Evolutionary conservation across 2,329 filamentous ascomycete species (phyloP).

Genomic region (Pseudocercospora fuligena): DNA sequence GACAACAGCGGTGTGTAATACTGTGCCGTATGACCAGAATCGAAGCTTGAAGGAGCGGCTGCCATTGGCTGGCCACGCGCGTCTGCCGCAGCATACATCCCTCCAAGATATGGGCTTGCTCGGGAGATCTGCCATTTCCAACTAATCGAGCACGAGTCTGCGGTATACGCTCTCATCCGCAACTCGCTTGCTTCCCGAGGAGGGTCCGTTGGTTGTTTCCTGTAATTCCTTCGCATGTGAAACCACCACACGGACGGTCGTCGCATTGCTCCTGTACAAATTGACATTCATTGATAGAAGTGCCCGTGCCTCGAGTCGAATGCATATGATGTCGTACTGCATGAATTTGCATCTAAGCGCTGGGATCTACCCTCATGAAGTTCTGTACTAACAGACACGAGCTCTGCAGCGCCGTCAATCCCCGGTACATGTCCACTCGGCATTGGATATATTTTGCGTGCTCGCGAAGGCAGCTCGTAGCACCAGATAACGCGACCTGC

Average conservation of each 20-base stretch:
- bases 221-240: slow-evolving; percentile 9
- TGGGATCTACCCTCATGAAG: slow-evolving; percentile 7
- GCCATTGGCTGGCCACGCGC: background rate
- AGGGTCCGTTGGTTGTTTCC: slow-evolving; percentile 2
- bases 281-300: background rate
- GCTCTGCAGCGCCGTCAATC: slow-evolving; percentile 11
- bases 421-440: background rate
- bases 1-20: slow-evolving; percentile 3
- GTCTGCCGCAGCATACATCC: slow-evolving; percentile 10
- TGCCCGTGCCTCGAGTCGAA: background rate
- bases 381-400: slow-evolving; percentile 3
- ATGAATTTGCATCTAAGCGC: background rate
- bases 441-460: background rate
- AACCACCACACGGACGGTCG: background rate
- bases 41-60: background rate
- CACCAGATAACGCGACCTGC: background rate
- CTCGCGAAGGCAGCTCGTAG: background rate
- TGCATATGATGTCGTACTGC: slow-evolving; percentile 13
- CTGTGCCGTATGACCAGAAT: slow-evolving; percentile 6
- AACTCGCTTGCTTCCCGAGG: background rate
- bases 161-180: background rate
- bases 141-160: slow-evolving; percentile 5
- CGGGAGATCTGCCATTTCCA: slow-evolving; percentile 7
- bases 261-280: background rate
- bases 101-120: slow-evolving; percentile 1